Base-by-base conservation (phyloP, 2,329 filamentous ascomycete species). In the Bimuria novae-zelandiae region DNA sequence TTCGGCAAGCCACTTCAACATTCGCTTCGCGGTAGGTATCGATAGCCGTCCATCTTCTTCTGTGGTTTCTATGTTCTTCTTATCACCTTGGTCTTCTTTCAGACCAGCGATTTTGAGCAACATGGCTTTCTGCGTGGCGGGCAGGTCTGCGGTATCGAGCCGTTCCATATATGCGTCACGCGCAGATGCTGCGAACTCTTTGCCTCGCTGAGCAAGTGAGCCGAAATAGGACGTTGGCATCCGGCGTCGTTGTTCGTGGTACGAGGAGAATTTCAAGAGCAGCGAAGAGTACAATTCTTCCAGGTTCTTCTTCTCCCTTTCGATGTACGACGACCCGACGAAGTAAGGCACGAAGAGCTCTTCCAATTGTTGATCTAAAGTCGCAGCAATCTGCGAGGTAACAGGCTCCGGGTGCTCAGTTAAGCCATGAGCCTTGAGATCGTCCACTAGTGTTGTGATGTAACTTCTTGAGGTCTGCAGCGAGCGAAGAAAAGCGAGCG, bases 1-100 rank as follows among this genome's bases (percentile, higher is more conserved):
- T 78, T 99, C 94, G 2, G 94, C 94, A 35, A 99, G 79, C 94
- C 94, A 99, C 70, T 90, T 95, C 55, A 99, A 83, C 92, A 99
- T 99, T 52, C 94, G 85, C 76, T 97, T 97, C n/a, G 92, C 90
- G 71, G 89, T 92, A n/a, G 85, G 80, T 4, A 95, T 80, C 61
- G 87, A 93, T 22, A 97, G 79, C 51, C 86, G 81, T 29, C 94
- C 94, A 67, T 99, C 93, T 68, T 93, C 87, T 54, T 97, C 94
- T 0, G 88, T 87, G 27, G 97, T 89, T 69, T 96, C 92, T 52
- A 96, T 91, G 47, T 96, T 92, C 61, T 89, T 88, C 72, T 90
- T 89, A 66, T 88, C 87, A 40, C 83, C 85, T 56, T 87, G 87
- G 44, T 89, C 85, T 58, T 92, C 87, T 59, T 82, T 82, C 45